Percentiles rank a stretch among this genome's conserved stretches.
phyloP scores from a whole-genome alignment of 192 early-diverging fungal genomes.

The Mortierella antarctica region DNA sequence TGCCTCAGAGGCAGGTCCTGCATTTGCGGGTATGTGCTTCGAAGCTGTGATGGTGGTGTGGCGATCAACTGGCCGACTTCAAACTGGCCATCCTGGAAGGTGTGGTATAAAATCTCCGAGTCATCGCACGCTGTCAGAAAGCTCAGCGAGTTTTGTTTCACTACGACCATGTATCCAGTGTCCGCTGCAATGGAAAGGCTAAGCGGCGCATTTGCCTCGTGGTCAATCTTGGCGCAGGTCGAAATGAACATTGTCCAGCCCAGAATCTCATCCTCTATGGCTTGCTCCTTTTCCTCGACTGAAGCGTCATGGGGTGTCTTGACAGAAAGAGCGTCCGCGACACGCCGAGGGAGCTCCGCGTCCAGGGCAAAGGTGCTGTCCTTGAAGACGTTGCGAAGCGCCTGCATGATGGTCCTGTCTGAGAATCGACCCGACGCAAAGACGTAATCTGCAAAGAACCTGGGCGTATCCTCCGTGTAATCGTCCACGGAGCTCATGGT shows the following conservation, averaged over 20 bases:
- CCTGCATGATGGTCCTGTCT: conserved; percentile 34
- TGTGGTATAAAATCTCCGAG: conserved; percentile 45
- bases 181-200: conserved; percentile 29
- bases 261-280: conserved; percentile 27
- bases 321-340: conserved; percentile 18
- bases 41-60: conserved; percentile 36
- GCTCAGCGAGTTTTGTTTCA: conserved; percentile 43
- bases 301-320: conserved; percentile 1
- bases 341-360: conserved; percentile 11
- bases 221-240: conserved; percentile 40
- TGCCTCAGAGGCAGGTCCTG: conserved; percentile 30
- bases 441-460: conserved; percentile 34
- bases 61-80: conserved; percentile 40
- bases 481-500: conserved; percentile 45
- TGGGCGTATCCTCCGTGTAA: conserved; percentile 15
- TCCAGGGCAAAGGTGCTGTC: conserved; percentile 12
- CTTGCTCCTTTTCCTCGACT: background rate
- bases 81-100: conserved; percentile 44
- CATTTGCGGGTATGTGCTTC: conserved; percentile 32
- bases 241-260: conserved; percentile 44
- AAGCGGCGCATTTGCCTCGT: conserved; percentile 33
- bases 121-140: conserved; percentile 51
- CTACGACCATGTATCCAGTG: conserved; percentile 42
- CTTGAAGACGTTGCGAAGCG: conserved; percentile 14
- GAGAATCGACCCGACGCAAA: conserved; percentile 47